Percentiles rank a stretch among this genome's conserved stretches.
phyloP scores from a whole-genome alignment of 148 eudicot species.

The Camellia japonica region DNA sequence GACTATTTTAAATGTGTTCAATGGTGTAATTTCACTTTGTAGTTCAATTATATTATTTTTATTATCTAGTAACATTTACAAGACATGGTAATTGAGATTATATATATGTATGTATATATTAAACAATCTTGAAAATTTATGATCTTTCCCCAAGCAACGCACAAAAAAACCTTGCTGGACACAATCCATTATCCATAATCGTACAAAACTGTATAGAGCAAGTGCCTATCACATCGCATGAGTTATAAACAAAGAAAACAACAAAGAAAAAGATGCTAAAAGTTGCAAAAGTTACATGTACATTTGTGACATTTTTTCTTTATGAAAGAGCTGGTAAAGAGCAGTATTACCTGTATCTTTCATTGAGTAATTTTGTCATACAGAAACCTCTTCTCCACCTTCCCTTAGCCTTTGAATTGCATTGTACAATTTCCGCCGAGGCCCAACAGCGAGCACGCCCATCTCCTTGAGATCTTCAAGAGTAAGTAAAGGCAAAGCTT shows the following conservation, averaged over 20 bases:
- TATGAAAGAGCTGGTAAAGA: slow-evolving; percentile 2
- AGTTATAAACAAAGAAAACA: not conserved
- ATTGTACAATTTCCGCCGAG: slow-evolving; percentile 20
- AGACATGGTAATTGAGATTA: not conserved
- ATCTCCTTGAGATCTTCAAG: slow-evolving; percentile 25
- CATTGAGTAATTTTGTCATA: not conserved
- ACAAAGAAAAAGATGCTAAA: not conserved
- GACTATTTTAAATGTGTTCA: too few species aligned
- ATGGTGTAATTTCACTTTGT: too few species aligned
- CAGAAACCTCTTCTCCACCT: not conserved
- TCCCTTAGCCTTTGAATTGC: slow-evolving; percentile 17
- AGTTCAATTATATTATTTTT: too few species aligned
- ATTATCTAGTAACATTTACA: not conserved
- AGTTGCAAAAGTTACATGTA: slow-evolving; percentile 1
- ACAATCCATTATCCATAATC: not conserved
- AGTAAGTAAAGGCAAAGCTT: slow-evolving; percentile 21
- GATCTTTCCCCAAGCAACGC: not conserved
- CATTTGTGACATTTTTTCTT: not conserved
- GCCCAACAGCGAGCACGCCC: slow-evolving; percentile 25
- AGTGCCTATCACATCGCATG: not conserved
- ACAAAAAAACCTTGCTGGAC: not conserved
- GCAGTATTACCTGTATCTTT: not conserved
- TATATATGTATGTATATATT: too few species aligned
- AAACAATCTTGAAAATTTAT: not conserved
- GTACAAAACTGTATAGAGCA: not conserved